Conservation (phyloP, 2,329 filamentous ascomycete species). For the Verticillium tricorpus region DNA sequence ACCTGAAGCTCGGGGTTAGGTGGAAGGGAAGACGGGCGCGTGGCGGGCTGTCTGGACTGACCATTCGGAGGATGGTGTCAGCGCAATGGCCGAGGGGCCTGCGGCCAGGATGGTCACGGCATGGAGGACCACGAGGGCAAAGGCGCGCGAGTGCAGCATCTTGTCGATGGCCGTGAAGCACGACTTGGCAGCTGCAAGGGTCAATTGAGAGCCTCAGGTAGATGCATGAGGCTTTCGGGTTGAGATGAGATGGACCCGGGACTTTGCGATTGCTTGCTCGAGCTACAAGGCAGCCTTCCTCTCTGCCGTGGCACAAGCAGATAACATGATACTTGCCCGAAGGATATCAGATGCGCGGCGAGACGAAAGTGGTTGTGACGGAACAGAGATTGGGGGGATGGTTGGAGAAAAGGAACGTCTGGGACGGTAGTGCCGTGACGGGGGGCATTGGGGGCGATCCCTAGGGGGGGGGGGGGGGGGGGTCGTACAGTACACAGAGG, state of each 20-base stretch:
- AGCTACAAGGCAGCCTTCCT: not conserved
- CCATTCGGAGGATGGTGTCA: constrained; percentile 11
- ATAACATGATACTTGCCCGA: not conserved
- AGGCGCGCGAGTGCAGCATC: not conserved
- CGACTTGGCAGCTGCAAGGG: not conserved
- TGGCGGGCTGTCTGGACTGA: not conserved
- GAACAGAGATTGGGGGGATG: not conserved
- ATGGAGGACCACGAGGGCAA: constrained; percentile 7
- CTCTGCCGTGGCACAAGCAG: not conserved
- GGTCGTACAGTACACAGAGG: too few relatives aligned
- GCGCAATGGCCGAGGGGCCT: constrained; percentile 10
- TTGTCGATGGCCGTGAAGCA: not conserved
- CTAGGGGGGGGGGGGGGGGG: too few relatives aligned
- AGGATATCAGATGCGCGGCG: not conserved
- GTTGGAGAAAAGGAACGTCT: not conserved
- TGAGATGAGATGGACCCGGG: not conserved
- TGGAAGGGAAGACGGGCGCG: not conserved
- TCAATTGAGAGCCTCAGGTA: not conserved
- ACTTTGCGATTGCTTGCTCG: not conserved
- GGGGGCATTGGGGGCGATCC: not conserved
- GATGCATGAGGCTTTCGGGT: not conserved
- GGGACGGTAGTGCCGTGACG: not conserved
- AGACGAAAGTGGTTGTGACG: not conserved
- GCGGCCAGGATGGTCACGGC: constrained; percentile 7
- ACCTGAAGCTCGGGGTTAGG: constrained; percentile 33